These are phyloP conservation scores for Malania oleifera DNA, from an alignment of 164 flowering plant species.

Conservation along the genomic window DNA sequence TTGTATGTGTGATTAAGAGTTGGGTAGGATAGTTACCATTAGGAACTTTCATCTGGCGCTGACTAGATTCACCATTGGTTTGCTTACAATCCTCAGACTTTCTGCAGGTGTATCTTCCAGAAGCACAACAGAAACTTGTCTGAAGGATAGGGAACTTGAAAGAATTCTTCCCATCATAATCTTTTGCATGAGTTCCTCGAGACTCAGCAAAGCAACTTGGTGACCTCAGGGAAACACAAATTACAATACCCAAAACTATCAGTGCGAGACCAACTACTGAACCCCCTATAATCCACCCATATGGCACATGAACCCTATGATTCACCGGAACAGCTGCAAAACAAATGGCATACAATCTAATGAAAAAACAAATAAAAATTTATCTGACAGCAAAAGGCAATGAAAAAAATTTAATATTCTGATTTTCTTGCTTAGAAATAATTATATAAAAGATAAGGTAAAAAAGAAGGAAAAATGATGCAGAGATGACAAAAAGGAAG, in stretches of 20 bases:
- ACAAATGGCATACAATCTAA: conserved; percentile 10
- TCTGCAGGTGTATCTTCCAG: conserved; percentile 60
- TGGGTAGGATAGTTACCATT: conserved; percentile 40
- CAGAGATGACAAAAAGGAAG: too few relatives aligned
- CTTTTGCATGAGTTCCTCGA: conserved; percentile 35
- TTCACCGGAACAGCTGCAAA: conserved; percentile 43
- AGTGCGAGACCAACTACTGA: conserved; percentile 49
- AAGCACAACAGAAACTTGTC: conserved; percentile 76
- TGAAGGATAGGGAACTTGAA: conserved; percentile 80
- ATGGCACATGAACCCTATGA: conserved; percentile 53
- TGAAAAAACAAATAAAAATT: background rate
- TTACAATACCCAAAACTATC: conserved; percentile 32
- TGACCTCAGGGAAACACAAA: conserved; percentile 47
- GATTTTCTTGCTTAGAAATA: too few relatives aligned
- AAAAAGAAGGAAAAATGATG: too few relatives aligned
- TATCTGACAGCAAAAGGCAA: background rate
- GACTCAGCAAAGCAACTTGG: conserved; percentile 34
- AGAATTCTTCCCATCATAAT: conserved; percentile 41
- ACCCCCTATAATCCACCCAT: conserved; percentile 80
- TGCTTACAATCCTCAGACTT: conserved; percentile 48
- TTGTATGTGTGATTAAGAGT: too few relatives aligned
- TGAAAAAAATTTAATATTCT: background rate
- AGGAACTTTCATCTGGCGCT: conserved; percentile 52
- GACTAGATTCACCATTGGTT: conserved; percentile 43
- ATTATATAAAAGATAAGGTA: too few relatives aligned